Percentiles rank a stretch among this genome's conserved stretches.
Conservation (phyloP, 352 stramenopile species). For the Lagenidium sp. region DNA sequence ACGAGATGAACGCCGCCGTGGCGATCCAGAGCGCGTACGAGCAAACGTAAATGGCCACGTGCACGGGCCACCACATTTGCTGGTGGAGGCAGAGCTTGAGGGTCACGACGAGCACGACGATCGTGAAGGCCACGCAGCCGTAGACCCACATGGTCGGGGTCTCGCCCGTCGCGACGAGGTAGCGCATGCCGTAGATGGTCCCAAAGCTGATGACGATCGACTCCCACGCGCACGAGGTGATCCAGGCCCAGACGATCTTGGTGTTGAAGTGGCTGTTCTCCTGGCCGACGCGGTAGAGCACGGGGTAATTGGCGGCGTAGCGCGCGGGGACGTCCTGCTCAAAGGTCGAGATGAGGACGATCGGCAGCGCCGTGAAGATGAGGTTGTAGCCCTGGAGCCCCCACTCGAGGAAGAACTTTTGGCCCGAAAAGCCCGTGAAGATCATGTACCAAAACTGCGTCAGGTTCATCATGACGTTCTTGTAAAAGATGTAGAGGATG, state of each 20-base stretch:
- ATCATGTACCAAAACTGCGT: slow-evolving; percentile 94
- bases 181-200: slow-evolving; percentile 72
- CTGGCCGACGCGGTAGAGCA: slow-evolving; percentile 79
- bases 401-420: slow-evolving; percentile 85
- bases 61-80: slow-evolving; percentile 74
- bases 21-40: slow-evolving; percentile 70
- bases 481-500: slow-evolving; percentile 94
- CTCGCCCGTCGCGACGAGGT: slow-evolving; percentile 73
- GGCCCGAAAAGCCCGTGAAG: slow-evolving; percentile 81
- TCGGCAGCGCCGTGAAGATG: slow-evolving; percentile 79
- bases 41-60: slow-evolving; percentile 56
- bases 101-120: slow-evolving; percentile 92
- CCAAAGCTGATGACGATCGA: slow-evolving; percentile 80
- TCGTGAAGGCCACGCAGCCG: slow-evolving; percentile 90
- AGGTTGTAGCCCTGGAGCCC: slow-evolving; percentile 86
- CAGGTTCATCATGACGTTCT: slow-evolving; percentile 94
- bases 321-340: slow-evolving; percentile 79
- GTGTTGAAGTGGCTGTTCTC: slow-evolving; percentile 84
- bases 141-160: slow-evolving; percentile 92
- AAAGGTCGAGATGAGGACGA: slow-evolving; percentile 75
- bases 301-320: slow-evolving; percentile 54
- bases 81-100: slow-evolving; percentile 89
- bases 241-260: slow-evolving; percentile 76
- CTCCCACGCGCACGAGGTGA: slow-evolving; percentile 76
- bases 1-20: slow-evolving; percentile 63